A percentile compares a stretch with the other conserved stretches of the same genome.
These are phyloP conservation scores for Beta vulgaris DNA, from an alignment of 148 eudicot species.

Conservation along the genomic window DNA sequence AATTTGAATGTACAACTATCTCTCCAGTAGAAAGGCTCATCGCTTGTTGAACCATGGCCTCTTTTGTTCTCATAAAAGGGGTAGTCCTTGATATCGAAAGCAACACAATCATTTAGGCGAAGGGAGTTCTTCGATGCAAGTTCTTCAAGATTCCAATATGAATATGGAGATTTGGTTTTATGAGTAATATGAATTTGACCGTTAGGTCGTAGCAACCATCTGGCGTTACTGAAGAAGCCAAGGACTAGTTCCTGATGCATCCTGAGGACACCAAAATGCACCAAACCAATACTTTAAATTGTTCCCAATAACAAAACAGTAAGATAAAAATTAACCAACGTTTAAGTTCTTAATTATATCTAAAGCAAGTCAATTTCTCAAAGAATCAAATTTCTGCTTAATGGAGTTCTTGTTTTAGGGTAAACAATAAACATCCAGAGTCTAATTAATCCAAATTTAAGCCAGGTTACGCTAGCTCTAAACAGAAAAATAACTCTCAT, in stretches of 20 bases:
- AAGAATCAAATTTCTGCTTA: no score
- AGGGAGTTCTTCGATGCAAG: slow-evolving; percentile 17
- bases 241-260: slow-evolving; percentile 23
- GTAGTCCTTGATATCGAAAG: slow-evolving; percentile 16
- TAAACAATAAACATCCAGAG: not conserved
- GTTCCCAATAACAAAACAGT: no score
- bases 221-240: slow-evolving; percentile 24
- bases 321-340: no score
- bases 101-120: not conserved
- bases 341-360: no score
- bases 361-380: no score
- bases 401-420: no score
- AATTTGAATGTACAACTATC: slow-evolving; percentile 23
- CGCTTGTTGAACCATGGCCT: slow-evolving; percentile 15
- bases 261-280: not conserved
- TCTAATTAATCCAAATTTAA: not conserved
- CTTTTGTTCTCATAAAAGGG: slow-evolving; percentile 21
- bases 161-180: slow-evolving; percentile 16
- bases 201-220: not conserved
- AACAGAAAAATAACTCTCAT: no score
- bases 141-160: slow-evolving; percentile 14
- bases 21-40: slow-evolving; percentile 7
- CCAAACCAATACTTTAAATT: not conserved
- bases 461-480: not conserved
- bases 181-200: slow-evolving; percentile 25